A percentile compares a stretch with the other conserved stretches of the same genome.
Conservation (phyloP, 257 asterid genomes). For the Nicotiana benthamiana region DNA sequence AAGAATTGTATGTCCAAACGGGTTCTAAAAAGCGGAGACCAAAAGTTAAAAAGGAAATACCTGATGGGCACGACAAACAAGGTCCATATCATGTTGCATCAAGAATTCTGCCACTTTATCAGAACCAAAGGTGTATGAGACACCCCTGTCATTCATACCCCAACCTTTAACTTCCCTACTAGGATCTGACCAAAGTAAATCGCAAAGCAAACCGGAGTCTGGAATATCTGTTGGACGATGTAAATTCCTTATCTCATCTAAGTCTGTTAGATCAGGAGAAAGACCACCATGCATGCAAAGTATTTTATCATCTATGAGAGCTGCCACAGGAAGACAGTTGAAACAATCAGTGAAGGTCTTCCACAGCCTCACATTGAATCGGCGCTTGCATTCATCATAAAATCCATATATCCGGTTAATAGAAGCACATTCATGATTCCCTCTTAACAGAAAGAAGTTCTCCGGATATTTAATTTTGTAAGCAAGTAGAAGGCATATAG, state of each 20-base stretch:
- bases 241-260: conserved; percentile 25
- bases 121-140: conserved; percentile 28
- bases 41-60: conserved; percentile 2
- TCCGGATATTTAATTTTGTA: conserved; percentile 31
- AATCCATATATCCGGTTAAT: conserved; percentile 32
- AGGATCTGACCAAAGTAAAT: conserved; percentile 32
- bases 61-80: conserved; percentile 32
- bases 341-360: conserved; percentile 30
- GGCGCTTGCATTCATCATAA: conserved; percentile 30
- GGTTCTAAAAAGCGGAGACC: not conserved
- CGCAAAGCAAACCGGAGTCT: conserved; percentile 30
- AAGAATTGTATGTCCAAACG: no score
- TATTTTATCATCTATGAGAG: conserved; percentile 28
- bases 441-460: conserved; percentile 26
- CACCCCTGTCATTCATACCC: conserved; percentile 37
- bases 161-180: conserved; percentile 30
- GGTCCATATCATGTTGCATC: conserved; percentile 33
- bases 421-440: conserved; percentile 35
- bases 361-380: conserved; percentile 29
- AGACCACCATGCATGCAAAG: conserved; percentile 34
- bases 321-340: conserved; percentile 33
- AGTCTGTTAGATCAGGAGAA: conserved; percentile 30
- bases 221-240: conserved; percentile 34
- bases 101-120: conserved; percentile 28
- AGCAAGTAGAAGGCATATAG: conserved; percentile 33